Percentiles rank a stretch among this genome's conserved stretches.
These are phyloP conservation scores for Fomitiporia mediterranea DNA, from an alignment of 1,284 basidiomycete genomes.

Conservation along the genomic window DNA sequence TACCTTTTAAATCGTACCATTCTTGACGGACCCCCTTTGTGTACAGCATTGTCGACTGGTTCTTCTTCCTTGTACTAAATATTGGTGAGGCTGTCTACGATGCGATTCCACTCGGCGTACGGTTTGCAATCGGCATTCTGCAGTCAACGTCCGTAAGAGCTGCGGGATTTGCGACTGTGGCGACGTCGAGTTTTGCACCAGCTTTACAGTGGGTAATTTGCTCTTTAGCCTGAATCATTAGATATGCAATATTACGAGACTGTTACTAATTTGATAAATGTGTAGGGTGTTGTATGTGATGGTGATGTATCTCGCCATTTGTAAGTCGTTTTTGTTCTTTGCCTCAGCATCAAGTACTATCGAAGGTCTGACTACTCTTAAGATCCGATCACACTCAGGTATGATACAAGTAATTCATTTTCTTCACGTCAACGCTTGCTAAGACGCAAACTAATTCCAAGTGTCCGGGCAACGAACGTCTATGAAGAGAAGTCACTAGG, in stretches of 20 bases:
- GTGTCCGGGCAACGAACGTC: conserved; percentile 92
- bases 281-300: conserved; percentile 77
- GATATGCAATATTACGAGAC: conserved; percentile 20
- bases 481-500: conserved; percentile 90
- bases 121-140: conserved; percentile 61
- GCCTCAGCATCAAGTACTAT: conserved; percentile 1
- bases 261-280: conserved; percentile 21
- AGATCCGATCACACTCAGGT: conserved; percentile 67
- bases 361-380: conserved; percentile 20
- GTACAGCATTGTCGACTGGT: conserved; percentile 73
- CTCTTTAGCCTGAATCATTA: background rate
- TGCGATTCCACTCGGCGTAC: conserved; percentile 62
- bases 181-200: conserved; percentile 67
- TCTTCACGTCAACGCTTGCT: background rate
- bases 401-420: background rate
- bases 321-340: conserved; percentile 37
- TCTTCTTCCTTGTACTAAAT: conserved; percentile 85
- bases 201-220: conserved; percentile 66
- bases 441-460: background rate
- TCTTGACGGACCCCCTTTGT: background rate
- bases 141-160: conserved; percentile 82
- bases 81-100: conserved; percentile 76
- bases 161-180: conserved; percentile 80
- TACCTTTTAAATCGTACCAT: too few relatives aligned
- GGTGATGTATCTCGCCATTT: conserved; percentile 85